Conservation (phyloP, 192 early-diverging fungal species). For the Gryganskiella cystojenkinii region DNA sequence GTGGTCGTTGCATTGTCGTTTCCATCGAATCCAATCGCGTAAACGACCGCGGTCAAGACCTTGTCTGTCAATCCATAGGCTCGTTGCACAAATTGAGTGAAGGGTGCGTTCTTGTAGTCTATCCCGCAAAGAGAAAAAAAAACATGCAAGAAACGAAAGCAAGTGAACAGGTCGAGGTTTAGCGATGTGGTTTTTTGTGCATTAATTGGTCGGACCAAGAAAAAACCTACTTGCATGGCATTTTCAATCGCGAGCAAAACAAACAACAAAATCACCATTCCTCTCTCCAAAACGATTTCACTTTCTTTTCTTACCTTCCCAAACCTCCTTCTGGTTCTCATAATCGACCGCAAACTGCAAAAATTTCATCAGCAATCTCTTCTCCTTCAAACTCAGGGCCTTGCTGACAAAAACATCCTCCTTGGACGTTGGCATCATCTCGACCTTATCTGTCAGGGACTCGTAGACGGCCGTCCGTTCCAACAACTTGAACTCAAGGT, state of each 20-base stretch:
- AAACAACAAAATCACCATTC: conserved; percentile 21
- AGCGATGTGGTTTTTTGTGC: too few relatives aligned
- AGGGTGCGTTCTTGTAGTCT: conserved; percentile 57
- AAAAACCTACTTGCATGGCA: too few relatives aligned
- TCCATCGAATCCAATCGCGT: conserved; percentile 68
- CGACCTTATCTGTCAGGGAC: conserved; percentile 38
- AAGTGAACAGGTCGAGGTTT: too few relatives aligned
- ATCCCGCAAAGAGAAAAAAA: background rate
- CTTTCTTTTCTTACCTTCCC: conserved; percentile 52
- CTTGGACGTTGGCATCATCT: conserved; percentile 85
- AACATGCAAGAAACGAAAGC: too few relatives aligned
- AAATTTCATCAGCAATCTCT: conserved; percentile 92
- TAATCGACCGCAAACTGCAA: conserved; percentile 72
- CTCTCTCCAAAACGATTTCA: background rate
- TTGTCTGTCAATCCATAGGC: conserved; percentile 72
- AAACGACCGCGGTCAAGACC: conserved; percentile 70
- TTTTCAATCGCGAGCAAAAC: background rate
- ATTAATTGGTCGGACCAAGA: background rate
- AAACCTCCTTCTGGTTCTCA: conserved; percentile 48
- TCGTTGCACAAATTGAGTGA: conserved; percentile 55
- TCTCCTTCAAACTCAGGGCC: conserved; percentile 81
- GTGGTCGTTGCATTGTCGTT: conserved; percentile 57
- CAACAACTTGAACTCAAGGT: conserved; percentile 89
- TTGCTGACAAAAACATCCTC: conserved; percentile 92
- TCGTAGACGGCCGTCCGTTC: conserved; percentile 73